Conservation (phyloP, 2,329 filamentous ascomycete species). For the Onygenales sp. region DNA sequence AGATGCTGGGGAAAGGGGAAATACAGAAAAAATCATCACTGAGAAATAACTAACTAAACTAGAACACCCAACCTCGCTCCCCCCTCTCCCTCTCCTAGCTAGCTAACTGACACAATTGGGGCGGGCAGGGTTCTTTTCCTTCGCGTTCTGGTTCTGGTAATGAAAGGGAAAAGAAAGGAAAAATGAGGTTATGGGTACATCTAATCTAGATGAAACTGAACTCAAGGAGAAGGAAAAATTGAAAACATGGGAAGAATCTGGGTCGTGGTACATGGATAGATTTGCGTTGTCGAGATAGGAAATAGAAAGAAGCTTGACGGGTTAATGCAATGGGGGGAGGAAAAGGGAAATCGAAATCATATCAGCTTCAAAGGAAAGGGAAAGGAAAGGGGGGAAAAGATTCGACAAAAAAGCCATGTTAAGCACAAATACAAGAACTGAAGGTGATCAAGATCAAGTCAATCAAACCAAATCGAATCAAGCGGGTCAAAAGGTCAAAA, state of each 20-base stretch:
- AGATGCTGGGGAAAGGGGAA: too few relatives aligned
- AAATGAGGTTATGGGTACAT: slow-evolving; percentile 23
- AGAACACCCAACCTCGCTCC: too few relatives aligned
- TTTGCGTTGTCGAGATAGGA: background rate
- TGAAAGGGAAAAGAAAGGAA: slow-evolving; percentile 2
- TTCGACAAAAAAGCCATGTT: slow-evolving; percentile 10
- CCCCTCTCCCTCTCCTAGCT: too few relatives aligned
- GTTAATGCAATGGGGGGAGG: background rate
- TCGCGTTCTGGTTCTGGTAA: background rate
- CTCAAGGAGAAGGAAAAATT: slow-evolving; percentile 8
- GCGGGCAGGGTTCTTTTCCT: background rate
- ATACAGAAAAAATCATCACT: too few relatives aligned
- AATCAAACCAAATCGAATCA: too few relatives aligned
- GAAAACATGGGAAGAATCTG: background rate
- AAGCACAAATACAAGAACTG: slow-evolving; percentile 2
- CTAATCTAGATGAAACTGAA: slow-evolving; percentile 21
- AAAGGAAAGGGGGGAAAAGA: background rate
- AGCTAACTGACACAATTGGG: too few relatives aligned
- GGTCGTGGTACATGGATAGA: background rate
- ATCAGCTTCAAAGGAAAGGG: background rate
- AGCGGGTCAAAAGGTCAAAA: too few relatives aligned
- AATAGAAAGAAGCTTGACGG: background rate
- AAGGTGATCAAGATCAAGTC: background rate
- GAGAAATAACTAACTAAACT: too few relatives aligned
- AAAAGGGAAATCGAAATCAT: background rate